These are phyloP conservation scores for Lunasporangiospora selenospora DNA, from an alignment of 192 early-diverging fungal species.

Conservation along the genomic window DNA sequence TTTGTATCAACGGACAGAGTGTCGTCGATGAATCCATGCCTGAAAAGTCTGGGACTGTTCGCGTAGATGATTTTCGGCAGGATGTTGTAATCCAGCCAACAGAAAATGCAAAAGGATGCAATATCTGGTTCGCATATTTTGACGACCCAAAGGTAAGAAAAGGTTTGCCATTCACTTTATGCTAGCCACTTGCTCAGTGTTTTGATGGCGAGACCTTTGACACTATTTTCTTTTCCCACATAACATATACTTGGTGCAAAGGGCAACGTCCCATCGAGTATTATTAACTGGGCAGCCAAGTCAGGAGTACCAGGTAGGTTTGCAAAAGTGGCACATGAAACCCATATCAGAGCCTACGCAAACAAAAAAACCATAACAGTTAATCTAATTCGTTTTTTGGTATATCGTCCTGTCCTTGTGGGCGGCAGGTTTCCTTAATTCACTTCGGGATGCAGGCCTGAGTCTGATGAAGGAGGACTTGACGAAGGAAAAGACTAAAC, in stretches of 20 bases:
- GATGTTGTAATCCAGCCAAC: slow-evolving; percentile 41
- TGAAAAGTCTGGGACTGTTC: slow-evolving; percentile 27
- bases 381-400: no score
- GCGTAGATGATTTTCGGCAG: slow-evolving; percentile 51
- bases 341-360: no score
- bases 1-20: slow-evolving; percentile 13
- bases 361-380: no score
- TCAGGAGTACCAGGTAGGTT: slow-evolving; percentile 45
- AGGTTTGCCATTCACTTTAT: not conserved
- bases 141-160: slow-evolving; percentile 52
- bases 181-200: not conserved
- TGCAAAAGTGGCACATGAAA: no score
- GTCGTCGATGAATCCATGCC: slow-evolving; percentile 13
- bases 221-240: not conserved
- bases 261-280: slow-evolving; percentile 45
- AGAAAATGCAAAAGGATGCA: slow-evolving; percentile 37
- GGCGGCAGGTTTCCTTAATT: slow-evolving; percentile 1
- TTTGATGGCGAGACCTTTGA: not conserved
- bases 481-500: no score
- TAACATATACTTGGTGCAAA: slow-evolving; percentile 1
- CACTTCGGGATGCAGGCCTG: slow-evolving; percentile 2
- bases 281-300: slow-evolving; percentile 51
- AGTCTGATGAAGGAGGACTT: slow-evolving; percentile 11
- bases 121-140: slow-evolving; percentile 50
- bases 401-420: no score